A percentile compares a stretch with the other conserved stretches of the same genome.
Evolutionary conservation across 1,284 basidiomycete genomes (phyloP).

Genomic region (Moesziomyces aphidis): DNA sequence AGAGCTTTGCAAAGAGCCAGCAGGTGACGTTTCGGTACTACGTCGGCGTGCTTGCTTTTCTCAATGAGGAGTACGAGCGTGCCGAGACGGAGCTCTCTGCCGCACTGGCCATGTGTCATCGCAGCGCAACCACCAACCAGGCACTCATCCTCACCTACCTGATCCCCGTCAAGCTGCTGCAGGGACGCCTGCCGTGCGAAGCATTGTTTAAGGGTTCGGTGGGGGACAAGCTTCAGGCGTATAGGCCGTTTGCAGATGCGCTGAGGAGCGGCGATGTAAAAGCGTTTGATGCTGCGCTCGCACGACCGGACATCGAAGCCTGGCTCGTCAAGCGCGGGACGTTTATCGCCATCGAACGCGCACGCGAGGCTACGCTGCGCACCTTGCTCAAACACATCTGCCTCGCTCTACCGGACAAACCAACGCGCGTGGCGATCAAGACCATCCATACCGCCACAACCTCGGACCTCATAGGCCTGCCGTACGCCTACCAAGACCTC

Average conservation of each 20-base stretch:
- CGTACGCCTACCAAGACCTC: constrained; percentile 78
- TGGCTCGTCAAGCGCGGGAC: constrained; percentile 83
- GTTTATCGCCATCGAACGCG: constrained; percentile 86
- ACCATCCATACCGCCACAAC: constrained; percentile 42
- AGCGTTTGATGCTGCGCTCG: constrained; percentile 79
- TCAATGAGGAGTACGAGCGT: constrained; percentile 84
- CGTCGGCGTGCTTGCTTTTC: constrained; percentile 89
- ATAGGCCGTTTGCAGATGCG: constrained; percentile 81
- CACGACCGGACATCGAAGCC: constrained; percentile 72
- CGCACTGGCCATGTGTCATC: constrained; percentile 83
- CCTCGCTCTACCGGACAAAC: constrained; percentile 66
- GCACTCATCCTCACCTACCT: constrained; percentile 90
- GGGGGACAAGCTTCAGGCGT: constrained; percentile 79
- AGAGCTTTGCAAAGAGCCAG: constrained; percentile 82
- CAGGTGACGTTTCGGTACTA: constrained; percentile 86
- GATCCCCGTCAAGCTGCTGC: constrained; percentile 85
- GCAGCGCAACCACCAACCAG: constrained; percentile 77
- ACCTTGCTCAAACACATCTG: constrained; percentile 87
- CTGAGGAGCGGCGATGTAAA: constrained; percentile 81
- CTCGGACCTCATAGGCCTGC: constrained; percentile 24
- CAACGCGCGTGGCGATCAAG: constrained; percentile 44
- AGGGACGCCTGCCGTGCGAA: constrained; percentile 82
- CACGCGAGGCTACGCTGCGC: constrained; percentile 85
- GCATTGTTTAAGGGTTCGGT: constrained; percentile 75
- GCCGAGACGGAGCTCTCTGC: constrained; percentile 84